These are phyloP conservation scores for Elongisporangium anandrum DNA, from an alignment of 352 stramenopile species.

Conservation along the genomic window DNA sequence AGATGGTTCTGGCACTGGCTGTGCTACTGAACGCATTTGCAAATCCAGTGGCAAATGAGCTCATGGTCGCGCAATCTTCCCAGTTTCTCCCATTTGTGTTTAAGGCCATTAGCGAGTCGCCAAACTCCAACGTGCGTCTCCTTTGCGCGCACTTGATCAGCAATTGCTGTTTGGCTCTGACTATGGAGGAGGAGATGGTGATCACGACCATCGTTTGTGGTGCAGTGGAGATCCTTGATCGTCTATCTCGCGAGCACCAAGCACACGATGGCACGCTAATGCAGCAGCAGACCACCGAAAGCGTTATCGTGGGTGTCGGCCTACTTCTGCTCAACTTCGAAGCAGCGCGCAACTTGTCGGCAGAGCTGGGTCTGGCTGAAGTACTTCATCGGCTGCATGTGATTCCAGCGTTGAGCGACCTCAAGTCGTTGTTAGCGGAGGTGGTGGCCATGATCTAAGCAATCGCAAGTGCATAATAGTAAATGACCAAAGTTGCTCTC, in stretches of 20 bases:
- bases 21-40: constrained; percentile 67
- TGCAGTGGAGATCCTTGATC: constrained; percentile 60
- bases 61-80: constrained; percentile 37
- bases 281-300: constrained; percentile 43
- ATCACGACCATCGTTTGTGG: constrained; percentile 71
- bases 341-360: constrained; percentile 47
- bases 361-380: constrained; percentile 60
- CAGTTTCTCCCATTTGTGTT: constrained; percentile 73
- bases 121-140: constrained; percentile 35
- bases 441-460: constrained; percentile 62
- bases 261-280: too few species aligned
- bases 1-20: constrained; percentile 51
- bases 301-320: constrained; percentile 56
- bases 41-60: constrained; percentile 42
- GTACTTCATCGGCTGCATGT: constrained; percentile 53
- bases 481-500: neutral
- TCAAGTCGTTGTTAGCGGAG: constrained; percentile 57
- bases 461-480: neutral
- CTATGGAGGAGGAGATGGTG: constrained; percentile 63
- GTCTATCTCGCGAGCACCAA: too few species aligned
- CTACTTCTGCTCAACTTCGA: constrained; percentile 62
- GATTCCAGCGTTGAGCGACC: constrained; percentile 24
- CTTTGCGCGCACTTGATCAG: constrained; percentile 57
- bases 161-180: constrained; percentile 67
- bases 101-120: constrained; percentile 35